Evolutionary conservation across 129 eudicot species (phyloP).

Genomic region (Tagetes erecta): DNA sequence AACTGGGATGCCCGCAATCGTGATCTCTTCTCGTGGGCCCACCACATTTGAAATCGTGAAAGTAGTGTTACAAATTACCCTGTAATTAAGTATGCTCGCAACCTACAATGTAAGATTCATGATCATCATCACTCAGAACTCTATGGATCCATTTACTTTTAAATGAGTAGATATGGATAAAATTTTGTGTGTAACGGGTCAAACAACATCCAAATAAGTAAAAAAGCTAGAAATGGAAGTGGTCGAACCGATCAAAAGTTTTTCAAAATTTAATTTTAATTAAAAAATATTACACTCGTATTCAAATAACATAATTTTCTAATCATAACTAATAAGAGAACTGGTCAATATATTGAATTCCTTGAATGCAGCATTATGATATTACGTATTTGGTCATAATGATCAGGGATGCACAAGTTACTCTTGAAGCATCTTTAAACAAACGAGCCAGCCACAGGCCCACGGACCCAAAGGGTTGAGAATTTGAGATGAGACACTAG

Average conservation of each 20-base stretch:
- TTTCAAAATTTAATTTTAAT: background rate
- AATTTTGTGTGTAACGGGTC: background rate
- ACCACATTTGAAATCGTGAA: constrained; percentile 65
- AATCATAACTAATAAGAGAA: background rate
- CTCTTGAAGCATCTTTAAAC: too few species aligned
- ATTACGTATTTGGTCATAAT: too few species aligned
- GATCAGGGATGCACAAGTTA: too few species aligned
- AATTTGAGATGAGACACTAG: too few species aligned
- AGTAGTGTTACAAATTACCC: constrained; percentile 60
- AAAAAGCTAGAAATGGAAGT: background rate
- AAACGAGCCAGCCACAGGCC: too few species aligned
- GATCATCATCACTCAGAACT: background rate
- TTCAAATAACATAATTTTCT: background rate
- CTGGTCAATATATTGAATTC: background rate
- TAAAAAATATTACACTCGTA: background rate
- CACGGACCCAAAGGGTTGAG: too few species aligned
- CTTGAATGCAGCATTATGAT: too few species aligned
- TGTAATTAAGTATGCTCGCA: constrained; percentile 57
- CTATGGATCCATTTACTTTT: background rate
- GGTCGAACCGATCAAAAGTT: background rate
- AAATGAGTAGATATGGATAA: background rate
- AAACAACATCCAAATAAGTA: background rate
- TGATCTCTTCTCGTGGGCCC: constrained; percentile 75
- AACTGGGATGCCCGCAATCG: constrained; percentile 59
- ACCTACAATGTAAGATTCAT: constrained; percentile 35